A percentile compares a stretch with the other conserved stretches of the same genome.
phyloP scores from a whole-genome alignment of 2,329 filamentous ascomycete species.

The Trichoderma aggressivum region DNA sequence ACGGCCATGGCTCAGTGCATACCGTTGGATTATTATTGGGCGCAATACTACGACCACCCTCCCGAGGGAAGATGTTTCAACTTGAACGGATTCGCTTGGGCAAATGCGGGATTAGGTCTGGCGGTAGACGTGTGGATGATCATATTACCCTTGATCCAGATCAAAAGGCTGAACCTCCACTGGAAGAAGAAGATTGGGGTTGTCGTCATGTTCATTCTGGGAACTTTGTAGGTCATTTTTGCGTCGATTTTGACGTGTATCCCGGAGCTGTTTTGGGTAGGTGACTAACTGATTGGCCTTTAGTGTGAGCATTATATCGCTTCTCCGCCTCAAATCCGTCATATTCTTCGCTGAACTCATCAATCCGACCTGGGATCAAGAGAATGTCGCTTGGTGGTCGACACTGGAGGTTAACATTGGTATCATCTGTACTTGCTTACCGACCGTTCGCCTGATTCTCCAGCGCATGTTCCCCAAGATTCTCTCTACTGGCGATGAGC shows the following conservation, averaged over 20 bases:
- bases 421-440: constrained; percentile 37
- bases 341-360: constrained; percentile 28
- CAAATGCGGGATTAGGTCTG: constrained; percentile 41
- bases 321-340: constrained; percentile 30
- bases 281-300: not conserved
- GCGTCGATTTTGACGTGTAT: not conserved
- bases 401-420: constrained; percentile 36
- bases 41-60: constrained; percentile 38
- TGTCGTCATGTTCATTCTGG: constrained; percentile 42
- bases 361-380: constrained; percentile 33
- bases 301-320: constrained; percentile 33
- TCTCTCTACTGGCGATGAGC: not conserved
- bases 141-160: constrained; percentile 37
- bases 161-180: constrained; percentile 34
- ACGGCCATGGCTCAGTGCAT: constrained; percentile 37
- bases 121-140: constrained; percentile 43
- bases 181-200: constrained; percentile 44
- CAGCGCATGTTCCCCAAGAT: constrained; percentile 26
- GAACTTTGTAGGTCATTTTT: constrained; percentile 35
- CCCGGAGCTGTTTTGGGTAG: not conserved
- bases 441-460: constrained; percentile 31
- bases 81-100: constrained; percentile 39
- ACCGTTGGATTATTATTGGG: constrained; percentile 42
- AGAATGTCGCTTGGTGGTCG: constrained; percentile 33
- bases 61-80: constrained; percentile 40